Evolutionary conservation across 768 basidiomycete genomes (phyloP), one percentile per base, ranked within the genome.

Genomic region (Termitomyces sp.): DNA sequence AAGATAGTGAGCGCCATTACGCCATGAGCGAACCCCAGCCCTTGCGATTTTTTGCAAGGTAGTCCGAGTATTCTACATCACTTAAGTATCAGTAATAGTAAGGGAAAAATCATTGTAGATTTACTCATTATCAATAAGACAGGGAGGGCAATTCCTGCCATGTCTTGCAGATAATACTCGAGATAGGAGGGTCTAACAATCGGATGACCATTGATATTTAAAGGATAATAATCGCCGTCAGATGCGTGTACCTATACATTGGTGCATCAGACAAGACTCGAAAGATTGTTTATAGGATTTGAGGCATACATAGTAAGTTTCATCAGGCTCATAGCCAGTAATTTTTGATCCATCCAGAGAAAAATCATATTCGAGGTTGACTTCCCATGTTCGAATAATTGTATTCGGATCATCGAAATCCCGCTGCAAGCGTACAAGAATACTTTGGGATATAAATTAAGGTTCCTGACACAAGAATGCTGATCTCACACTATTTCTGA

Each of bases 61-160:
- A 47, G 18, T 47, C 45, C 15, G 45, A 13, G 32, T 42, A 42
- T 20, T 29, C 29, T 29, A 29, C 29, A 29, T 29, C 9, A 29
- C 9, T n/a, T n/a, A n/a, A n/a, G n/a, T 29, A 29, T 29, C 5
- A 29, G 29, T 29, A 29, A 29, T 4, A 29, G 29, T 29, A 29
- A 29, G 3, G 29, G 9, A 29, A 29, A 3, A 3, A 9, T 4
- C 5, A 29, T 29, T 23, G 1, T 16, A 40, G 20, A 11, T 13
- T 50, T 50, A 50, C 49, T 50, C 38, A 40, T 50, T 7, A 50
- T 23, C 12, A 25, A n/a, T 16, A 50, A 38, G 36, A 50, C 49
- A 12, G 49, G 49, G 3, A 50, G 35, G 23, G 49, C 38, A 7
- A 50, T 50, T n/a, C 38, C 38, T 23, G 49, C 33, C 23, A 49